Evolutionary conservation across 768 basidiomycete species (phyloP), one percentile per base, ranked within the genome.

Genomic region (Pholiota conissans): DNA sequence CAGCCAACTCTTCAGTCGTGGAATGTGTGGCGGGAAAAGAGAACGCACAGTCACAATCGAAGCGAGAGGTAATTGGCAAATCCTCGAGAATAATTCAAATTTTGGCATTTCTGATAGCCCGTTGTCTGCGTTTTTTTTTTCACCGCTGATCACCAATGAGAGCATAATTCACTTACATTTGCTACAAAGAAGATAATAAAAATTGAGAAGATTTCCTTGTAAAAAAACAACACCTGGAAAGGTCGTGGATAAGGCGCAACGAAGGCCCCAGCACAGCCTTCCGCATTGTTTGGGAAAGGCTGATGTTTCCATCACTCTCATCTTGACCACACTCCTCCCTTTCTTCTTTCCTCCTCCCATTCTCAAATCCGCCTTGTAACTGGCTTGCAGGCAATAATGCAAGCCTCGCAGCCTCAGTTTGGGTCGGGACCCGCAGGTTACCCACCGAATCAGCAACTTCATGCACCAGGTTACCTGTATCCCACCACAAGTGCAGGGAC

Each of bases 301-400:
- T 18, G 14, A 39, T 39, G 37, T 52, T 24, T 34, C 10, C 34
- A 35, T 52, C 20, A 20, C 20, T 22, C 24, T 26, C 52, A n/a
- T 40, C 52, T 24, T 3, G n/a, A 5, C 40, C 11, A 45, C 40
- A 24, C 40, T 14, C 40, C 52, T 42, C n/a, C 28, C 27, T 18
- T 20, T 30, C 40, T n/a, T 14, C 9, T 5, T 26, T 11, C 18
- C n/a, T n/a, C n/a, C n/a, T n/a, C 53, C 22, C 42, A 22, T 20
- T 42, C 53, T 45, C 27, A 34, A 45, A 45, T 45, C 32, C 53
- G 53, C 18, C 53, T 42, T 34, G 53, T 46, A 54, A 54, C 53
- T 45, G 42, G 53, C 29, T 54, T 54, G 42, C 53, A 54, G 53
- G 53, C 42, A 54, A 29, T 18, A 42, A 54, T 54, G 53, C 42